Conservation (phyloP, 805 yeast genomes). For the Wickerhamomyces rabaulensis region DNA sequence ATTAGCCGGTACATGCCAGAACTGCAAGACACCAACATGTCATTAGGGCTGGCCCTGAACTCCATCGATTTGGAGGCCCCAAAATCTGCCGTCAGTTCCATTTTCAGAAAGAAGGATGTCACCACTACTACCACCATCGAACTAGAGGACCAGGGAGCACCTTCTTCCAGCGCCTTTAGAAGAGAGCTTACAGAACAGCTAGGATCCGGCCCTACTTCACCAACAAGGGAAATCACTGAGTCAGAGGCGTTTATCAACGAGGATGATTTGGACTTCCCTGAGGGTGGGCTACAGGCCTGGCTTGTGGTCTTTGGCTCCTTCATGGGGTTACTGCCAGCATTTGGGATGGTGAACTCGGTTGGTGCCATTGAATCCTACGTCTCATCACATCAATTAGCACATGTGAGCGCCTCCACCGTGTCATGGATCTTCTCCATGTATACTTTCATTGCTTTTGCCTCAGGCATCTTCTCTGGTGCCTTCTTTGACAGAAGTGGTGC, state of each 20-base stretch:
- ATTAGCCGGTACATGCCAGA: background rate
- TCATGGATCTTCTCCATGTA: slow-evolving; percentile 69
- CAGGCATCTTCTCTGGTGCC: slow-evolving; percentile 52
- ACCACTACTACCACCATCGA: background rate
- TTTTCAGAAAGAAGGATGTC: background rate
- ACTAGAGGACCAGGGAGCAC: background rate
- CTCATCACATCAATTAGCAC: slow-evolving; percentile 44
- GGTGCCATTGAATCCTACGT: slow-evolving; percentile 68
- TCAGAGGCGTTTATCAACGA: slow-evolving; percentile 1
- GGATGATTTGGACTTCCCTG: slow-evolving; percentile 31
- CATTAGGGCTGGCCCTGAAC: background rate
- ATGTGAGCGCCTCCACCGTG: slow-evolving; percentile 42
- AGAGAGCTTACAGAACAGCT: background rate
- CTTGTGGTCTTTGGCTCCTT: slow-evolving; percentile 55
- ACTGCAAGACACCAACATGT: background rate
- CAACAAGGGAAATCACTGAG: background rate
- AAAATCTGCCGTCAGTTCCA: background rate
- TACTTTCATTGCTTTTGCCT: slow-evolving; percentile 45
- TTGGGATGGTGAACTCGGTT: slow-evolving; percentile 56
- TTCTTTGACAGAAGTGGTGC: slow-evolving; percentile 62
- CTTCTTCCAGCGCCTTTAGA: background rate
- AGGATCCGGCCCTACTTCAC: background rate
- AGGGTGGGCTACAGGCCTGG: slow-evolving; percentile 58
- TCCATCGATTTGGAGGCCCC: background rate
- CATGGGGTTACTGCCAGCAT: slow-evolving; percentile 50